Base-by-base conservation (phyloP, 306 rosid genomes). In the Pterocarpus santalinus region DNA sequence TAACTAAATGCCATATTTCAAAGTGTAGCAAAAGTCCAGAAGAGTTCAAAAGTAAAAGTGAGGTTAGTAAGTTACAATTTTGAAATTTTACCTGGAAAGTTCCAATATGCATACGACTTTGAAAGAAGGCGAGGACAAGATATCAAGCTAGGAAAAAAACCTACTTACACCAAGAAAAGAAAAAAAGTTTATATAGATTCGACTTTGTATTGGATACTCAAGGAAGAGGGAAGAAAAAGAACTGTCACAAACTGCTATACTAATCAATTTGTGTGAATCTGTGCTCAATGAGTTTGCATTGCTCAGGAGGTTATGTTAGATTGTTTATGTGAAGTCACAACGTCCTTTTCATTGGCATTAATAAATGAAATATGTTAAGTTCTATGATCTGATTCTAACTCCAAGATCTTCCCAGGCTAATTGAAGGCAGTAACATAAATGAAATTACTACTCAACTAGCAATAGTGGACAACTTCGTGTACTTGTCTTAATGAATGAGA, bases 1-100 rank as follows among this genome's bases (percentile, higher is more conserved):
- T 53, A 9, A 33, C 44, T 51, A 13, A 38, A 70, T 70, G 43
- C 58, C 22, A 49, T 38, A 39, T 46, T 14, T 56, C n/a, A 12
- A 46, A 32, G 32, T 12, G 56, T 9, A 15, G 32, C 63, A 13
- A 71, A 71, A 71, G 32, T 49, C 63, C 56, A 52, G 33, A 49
- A 34, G n/a, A 32, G 60, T 47, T 49, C 75, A 70, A 51, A 70
- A 46, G 41, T 47, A 49, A 47, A 62, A 70, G 44, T 5, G 75
- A 33, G 14, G n/a, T 30, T 47, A 44, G 33, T n/a, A 71, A 49
- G 46, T 34, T 52, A 8, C 56, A 55, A 71, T 6, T 33, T 71
- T 52, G 9, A 71, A 52, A 52, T 71, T 71, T 71, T 7, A 67
- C 53, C 55, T n/a, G 16, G 28, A 65, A 65, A 2, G 28, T 64